phyloP scores from a whole-genome alignment of 805 yeast species.

The Candida manassasensis region DNA sequence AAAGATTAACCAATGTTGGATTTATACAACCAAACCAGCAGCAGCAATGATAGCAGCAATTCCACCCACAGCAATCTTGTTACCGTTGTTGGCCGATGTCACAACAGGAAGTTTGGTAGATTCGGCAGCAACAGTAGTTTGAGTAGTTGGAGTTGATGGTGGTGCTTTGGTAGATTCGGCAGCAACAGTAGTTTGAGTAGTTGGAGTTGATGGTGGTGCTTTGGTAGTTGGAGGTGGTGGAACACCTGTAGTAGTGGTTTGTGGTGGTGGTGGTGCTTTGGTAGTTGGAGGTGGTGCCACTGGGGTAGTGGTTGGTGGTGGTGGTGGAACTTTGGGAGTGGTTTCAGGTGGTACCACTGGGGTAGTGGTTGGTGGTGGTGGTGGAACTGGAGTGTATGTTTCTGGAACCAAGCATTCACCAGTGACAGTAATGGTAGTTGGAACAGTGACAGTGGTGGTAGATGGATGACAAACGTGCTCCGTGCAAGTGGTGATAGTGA shows the following conservation, averaged over 20 bases:
- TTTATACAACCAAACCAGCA: conserved; percentile 13
- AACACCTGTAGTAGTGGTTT: conserved; percentile 1
- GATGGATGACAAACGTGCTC: conserved; percentile 12
- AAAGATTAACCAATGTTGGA: no score
- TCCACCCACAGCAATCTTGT: conserved; percentile 26
- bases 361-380: conserved; percentile 4
- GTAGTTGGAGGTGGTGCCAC: conserved; percentile 49
- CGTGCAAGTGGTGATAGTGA: conserved; percentile 47
- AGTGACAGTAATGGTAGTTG: conserved; percentile 76
- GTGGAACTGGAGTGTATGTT: conserved; percentile 15
- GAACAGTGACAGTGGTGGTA: conserved; percentile 63
- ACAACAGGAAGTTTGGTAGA: conserved; percentile 3
- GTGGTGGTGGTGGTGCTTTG: conserved; percentile 2
- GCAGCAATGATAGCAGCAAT: conserved; percentile 39
- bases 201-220: conserved; percentile 73
- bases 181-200: conserved; percentile 66
- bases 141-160: neutral
- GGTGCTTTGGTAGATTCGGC: conserved; percentile 1
- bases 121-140: conserved; percentile 13
- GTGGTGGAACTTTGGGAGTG: conserved; percentile 63
- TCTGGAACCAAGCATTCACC: conserved; percentile 68
- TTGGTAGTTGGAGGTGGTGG: conserved; percentile 42
- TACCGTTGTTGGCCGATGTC: conserved; percentile 19
- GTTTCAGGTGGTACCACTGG: conserved; percentile 8
- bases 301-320: conserved; percentile 79